phyloP scores from a whole-genome alignment of 345 rosid species.

The Cochlearia excelsa region DNA sequence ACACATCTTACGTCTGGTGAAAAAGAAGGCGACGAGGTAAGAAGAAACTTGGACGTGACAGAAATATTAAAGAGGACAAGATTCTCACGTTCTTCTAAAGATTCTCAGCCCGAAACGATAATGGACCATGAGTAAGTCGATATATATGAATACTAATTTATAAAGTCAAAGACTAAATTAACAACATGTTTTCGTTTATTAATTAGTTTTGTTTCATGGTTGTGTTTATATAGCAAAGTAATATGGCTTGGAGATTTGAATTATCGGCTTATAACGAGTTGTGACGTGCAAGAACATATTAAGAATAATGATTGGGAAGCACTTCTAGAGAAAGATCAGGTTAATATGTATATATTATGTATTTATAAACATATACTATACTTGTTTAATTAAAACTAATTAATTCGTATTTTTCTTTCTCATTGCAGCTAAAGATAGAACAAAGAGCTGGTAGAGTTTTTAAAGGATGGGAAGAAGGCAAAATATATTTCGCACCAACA shows the following conservation, averaged over 20 bases:
- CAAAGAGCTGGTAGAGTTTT: constrained; percentile 76
- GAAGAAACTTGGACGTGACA: constrained; percentile 75
- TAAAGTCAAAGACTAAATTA: not conserved
- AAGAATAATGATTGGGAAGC: constrained; percentile 67
- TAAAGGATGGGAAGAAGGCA: constrained; percentile 91
- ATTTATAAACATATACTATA: no score
- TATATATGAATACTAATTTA: not conserved
- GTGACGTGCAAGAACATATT: constrained; percentile 51
- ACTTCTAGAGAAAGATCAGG: constrained; percentile 90
- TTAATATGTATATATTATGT: constrained; percentile 15
- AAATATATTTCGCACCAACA: constrained; percentile 80
- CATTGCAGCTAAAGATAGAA: constrained; percentile 63
- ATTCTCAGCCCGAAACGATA: constrained; percentile 52
- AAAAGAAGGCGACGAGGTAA: constrained; percentile 79
- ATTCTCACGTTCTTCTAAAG: constrained; percentile 49
- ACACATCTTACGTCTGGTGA: constrained; percentile 91
- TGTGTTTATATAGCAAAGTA: constrained; percentile 51
- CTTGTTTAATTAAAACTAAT: constrained; percentile 1
- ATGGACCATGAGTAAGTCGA: constrained; percentile 77
- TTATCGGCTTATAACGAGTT: constrained; percentile 64
- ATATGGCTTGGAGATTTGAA: constrained; percentile 99
- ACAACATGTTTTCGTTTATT: not conserved
- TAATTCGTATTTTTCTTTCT: not conserved
- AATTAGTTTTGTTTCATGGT: not conserved
- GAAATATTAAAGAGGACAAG: constrained; percentile 79